These are phyloP conservation scores for Ambrosiella beaveri DNA, from an alignment of 2,329 filamentous ascomycete genomes.

Conservation along the genomic window DNA sequence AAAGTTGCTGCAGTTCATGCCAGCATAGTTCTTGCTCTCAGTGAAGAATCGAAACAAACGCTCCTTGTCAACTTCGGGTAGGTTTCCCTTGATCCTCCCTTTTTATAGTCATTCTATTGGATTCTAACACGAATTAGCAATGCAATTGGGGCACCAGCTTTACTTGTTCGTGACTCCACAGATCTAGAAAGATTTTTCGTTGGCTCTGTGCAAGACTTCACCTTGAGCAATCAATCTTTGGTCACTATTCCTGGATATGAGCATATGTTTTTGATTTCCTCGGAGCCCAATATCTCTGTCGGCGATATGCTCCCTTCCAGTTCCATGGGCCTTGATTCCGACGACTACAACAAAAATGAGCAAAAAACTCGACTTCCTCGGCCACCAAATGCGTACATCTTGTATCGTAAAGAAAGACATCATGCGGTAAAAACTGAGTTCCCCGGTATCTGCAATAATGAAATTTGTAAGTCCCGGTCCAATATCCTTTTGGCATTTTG, in stretches of 20 bases:
- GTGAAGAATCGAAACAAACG: neutral
- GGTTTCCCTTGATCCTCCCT: neutral
- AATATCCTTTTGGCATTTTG: neutral
- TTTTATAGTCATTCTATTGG: neutral
- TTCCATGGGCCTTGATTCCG: neutral
- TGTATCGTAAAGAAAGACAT: constrained; percentile 10
- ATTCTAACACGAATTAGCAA: neutral
- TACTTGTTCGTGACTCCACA: neutral
- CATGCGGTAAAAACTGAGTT: neutral
- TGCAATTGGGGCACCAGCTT: neutral
- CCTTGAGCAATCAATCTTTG: neutral
- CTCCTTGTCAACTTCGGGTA: neutral
- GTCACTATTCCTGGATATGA: constrained; percentile 1
- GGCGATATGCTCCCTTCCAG: neutral
- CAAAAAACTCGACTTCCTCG: neutral
- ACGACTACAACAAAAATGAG: neutral
- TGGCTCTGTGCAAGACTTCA: neutral
- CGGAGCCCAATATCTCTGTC: neutral
- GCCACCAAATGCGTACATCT: constrained; percentile 8
- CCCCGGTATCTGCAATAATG: constrained; percentile 6
- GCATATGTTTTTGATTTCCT: neutral
- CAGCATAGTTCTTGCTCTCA: constrained; percentile 1
- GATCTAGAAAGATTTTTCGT: constrained; percentile 4
- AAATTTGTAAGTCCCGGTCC: constrained; percentile 4
- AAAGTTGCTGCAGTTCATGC: constrained; percentile 4